phyloP scores from a whole-genome alignment of 768 basidiomycete species.

The Agaricus bisporus region DNA sequence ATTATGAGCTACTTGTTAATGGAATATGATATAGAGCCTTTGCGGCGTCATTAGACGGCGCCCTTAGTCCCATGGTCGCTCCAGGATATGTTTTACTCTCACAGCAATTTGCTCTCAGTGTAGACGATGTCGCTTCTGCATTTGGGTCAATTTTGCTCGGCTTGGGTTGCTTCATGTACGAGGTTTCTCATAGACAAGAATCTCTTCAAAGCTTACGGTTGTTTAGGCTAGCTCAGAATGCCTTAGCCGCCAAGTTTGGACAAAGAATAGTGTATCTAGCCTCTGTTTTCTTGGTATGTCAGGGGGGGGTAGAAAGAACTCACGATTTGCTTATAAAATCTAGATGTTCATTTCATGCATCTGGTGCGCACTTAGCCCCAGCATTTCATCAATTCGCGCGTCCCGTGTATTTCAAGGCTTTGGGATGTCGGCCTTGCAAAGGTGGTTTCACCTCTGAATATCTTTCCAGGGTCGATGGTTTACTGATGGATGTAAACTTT shows the following conservation, averaged over 20 bases:
- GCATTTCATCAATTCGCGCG: conserved; percentile 32
- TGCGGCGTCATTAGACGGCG: conserved; percentile 35
- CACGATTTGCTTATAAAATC: neutral
- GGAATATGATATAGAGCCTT: conserved; percentile 23
- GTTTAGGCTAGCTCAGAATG: conserved; percentile 30
- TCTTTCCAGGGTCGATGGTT: neutral
- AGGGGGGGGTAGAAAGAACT: neutral
- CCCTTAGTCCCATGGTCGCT: conserved; percentile 35
- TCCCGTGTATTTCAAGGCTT: conserved; percentile 41
- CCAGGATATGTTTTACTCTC: conserved; percentile 37
- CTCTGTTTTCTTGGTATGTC: conserved; percentile 32
- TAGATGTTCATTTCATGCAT: conserved; percentile 41
- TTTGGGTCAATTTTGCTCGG: conserved; percentile 36
- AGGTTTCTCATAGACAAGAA: neutral
- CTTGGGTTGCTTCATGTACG: conserved; percentile 36
- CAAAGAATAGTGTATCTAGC: conserved; percentile 38
- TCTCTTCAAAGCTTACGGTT: neutral
- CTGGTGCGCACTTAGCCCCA: conserved; percentile 38
- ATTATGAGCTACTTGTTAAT: neutral
- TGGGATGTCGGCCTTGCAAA: conserved; percentile 38
- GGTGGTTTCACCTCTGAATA: conserved; percentile 15
- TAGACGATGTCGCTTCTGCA: conserved; percentile 35
- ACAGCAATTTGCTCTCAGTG: conserved; percentile 32
- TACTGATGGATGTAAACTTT: neutral
- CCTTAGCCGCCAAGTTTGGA: conserved; percentile 36